A percentile compares a stretch with the other conserved stretches of the same genome.
Evolutionary conservation across 352 stramenopile genomes (phyloP).

Genomic region (Phytophthora uliginosa): DNA sequence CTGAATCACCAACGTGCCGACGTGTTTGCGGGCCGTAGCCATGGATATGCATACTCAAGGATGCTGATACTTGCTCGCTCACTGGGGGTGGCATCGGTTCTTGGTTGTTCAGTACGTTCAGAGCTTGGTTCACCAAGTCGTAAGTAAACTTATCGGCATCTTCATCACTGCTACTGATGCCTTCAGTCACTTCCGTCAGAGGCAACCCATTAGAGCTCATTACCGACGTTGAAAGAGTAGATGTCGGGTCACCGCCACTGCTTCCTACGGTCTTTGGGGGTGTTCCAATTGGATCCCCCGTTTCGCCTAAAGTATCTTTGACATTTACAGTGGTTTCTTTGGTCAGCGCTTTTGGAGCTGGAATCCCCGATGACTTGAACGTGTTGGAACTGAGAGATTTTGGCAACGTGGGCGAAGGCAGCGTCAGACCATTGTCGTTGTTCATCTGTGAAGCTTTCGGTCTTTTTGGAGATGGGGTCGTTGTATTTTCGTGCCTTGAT

Average conservation of each 20-base stretch:
- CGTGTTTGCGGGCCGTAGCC: constrained; percentile 5
- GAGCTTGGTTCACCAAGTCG: constrained; percentile 37
- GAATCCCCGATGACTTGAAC: background rate
- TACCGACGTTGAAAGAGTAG: background rate
- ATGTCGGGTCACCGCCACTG: background rate
- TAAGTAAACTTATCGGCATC: constrained; percentile 13
- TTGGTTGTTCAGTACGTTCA: constrained; percentile 43
- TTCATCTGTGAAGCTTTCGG: background rate
- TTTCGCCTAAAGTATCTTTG: background rate
- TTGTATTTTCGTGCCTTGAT: background rate
- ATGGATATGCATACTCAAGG: constrained; percentile 22
- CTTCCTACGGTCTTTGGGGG: background rate
- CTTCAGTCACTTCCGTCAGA: background rate
- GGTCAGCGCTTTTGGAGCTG: background rate
- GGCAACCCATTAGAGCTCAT: background rate
- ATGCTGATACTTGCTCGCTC: constrained; percentile 13
- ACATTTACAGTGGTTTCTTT: background rate
- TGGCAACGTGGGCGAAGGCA: background rate
- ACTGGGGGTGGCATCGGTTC: constrained; percentile 23
- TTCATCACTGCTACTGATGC: background rate
- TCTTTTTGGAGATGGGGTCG: constrained; percentile 9
- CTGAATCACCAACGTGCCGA: background rate
- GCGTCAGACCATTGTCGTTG: background rate
- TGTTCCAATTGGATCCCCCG: background rate
- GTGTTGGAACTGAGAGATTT: background rate